A percentile compares a stretch with the other conserved stretches of the same genome.
These are phyloP conservation scores for Erodium trifolium DNA, from an alignment of 441 rosid genomes.

Conservation along the genomic window DNA sequence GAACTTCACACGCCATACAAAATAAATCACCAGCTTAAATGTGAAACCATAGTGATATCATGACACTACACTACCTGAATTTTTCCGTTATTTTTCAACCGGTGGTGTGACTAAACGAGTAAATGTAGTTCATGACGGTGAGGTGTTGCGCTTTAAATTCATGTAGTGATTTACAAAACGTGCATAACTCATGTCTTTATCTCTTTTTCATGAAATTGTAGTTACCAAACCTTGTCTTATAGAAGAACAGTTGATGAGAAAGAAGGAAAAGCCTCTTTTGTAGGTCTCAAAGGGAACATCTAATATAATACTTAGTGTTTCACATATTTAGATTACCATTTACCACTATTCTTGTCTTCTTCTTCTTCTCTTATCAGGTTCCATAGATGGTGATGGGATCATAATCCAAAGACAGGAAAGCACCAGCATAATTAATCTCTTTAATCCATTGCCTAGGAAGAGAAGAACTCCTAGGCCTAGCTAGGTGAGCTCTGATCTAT, in stretches of 20 bases:
- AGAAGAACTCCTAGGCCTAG: background rate
- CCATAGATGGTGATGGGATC: slow-evolving; percentile 15
- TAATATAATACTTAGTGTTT: background rate
- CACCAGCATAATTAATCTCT: background rate
- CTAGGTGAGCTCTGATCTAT: no score
- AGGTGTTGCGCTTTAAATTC: no score
- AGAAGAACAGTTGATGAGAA: background rate
- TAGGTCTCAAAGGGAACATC: slow-evolving; percentile 1
- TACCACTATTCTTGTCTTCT: background rate
- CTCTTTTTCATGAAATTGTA: background rate
- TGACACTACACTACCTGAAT: no score
- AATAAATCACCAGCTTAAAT: no score
- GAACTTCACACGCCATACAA: no score
- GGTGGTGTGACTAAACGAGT: no score
- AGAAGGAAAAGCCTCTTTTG: background rate
- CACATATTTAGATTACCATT: background rate
- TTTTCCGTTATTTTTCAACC: no score
- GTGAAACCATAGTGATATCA: no score
- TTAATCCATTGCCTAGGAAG: no score
- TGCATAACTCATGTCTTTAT: no score
- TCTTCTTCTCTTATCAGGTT: background rate
- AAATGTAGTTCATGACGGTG: no score
- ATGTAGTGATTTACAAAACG: no score
- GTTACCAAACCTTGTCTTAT: background rate
- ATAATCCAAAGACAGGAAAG: slow-evolving; percentile 10